These are phyloP conservation scores for Scutellaria barbata DNA, from an alignment of 257 asterid species.

Conservation along the genomic window DNA sequence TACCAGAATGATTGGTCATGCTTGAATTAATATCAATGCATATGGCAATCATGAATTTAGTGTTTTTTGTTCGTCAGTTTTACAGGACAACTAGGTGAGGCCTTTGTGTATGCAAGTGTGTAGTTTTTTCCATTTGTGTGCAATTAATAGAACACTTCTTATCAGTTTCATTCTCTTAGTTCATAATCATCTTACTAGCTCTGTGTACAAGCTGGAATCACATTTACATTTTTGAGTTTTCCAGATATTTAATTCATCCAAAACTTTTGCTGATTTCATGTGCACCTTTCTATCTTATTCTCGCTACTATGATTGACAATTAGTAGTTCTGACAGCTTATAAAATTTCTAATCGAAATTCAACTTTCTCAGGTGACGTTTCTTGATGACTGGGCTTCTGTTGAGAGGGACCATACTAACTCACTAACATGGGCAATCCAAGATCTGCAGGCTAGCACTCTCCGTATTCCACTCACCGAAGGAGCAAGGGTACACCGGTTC, in stretches of 20 bases:
- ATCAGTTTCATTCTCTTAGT: too few species aligned
- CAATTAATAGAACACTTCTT: too few species aligned
- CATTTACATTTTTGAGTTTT: background rate
- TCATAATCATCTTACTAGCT: too few species aligned
- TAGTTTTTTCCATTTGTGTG: too few species aligned
- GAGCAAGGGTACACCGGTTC: constrained; percentile 67
- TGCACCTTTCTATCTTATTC: constrained; percentile 6
- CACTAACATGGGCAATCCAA: constrained; percentile 58
- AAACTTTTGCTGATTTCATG: constrained; percentile 6
- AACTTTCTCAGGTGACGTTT: constrained; percentile 51
- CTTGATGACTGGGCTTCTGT: constrained; percentile 78
- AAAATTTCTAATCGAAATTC: constrained; percentile 22
- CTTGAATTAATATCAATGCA: too few species aligned
- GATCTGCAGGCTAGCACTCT: constrained; percentile 73
- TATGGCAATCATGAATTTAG: too few species aligned
- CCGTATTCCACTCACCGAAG: constrained; percentile 77
- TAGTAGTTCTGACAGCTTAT: constrained; percentile 8
- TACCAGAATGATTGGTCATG: background rate
- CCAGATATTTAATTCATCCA: background rate
- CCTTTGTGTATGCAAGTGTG: too few species aligned
- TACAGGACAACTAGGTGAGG: too few species aligned
- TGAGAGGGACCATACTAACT: constrained; percentile 66
- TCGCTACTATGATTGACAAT: constrained; percentile 4
- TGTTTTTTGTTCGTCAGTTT: too few species aligned
- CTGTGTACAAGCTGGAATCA: background rate